A percentile compares a stretch with the other conserved stretches of the same genome.
Conservation (phyloP, 1,284 basidiomycete species). For the Ustilago crameri region DNA sequence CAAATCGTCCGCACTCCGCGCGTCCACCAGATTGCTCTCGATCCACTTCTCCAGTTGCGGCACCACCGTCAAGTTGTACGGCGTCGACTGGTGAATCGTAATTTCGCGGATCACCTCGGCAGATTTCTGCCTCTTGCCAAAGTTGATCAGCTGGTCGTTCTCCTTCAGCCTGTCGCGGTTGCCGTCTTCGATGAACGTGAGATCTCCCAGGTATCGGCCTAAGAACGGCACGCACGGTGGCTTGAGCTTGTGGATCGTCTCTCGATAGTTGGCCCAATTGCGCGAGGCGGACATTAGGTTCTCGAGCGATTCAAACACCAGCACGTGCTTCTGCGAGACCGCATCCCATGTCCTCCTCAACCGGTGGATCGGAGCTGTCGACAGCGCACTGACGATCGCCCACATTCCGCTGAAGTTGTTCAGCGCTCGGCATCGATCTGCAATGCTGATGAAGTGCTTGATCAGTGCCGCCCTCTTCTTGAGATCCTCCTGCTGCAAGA, state of each 20-base stretch:
- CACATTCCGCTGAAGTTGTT: conserved; percentile 97
- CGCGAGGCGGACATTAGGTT: conserved; percentile 86
- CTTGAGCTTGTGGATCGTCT: conserved; percentile 82
- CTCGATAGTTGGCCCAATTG: conserved; percentile 92
- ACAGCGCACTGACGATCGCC: conserved; percentile 92
- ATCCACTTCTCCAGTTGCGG: conserved; percentile 79
- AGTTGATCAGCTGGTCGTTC: conserved; percentile 82
- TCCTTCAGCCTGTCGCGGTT: conserved; percentile 82
- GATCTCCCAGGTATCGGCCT: conserved; percentile 92
- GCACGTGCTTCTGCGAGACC: conserved; percentile 74
- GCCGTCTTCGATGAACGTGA: conserved; percentile 99
- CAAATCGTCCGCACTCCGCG: conserved; percentile 62
- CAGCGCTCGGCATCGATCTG: conserved; percentile 87
- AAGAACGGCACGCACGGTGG: conserved; percentile 98
- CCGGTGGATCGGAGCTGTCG: conserved; percentile 90
- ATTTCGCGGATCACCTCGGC: conserved; percentile 96
- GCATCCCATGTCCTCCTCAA: conserved; percentile 95
- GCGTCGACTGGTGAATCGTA: conserved; percentile 90
- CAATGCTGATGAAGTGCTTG: conserved; percentile 91
- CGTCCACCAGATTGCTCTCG: conserved; percentile 75
- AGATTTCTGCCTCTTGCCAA: conserved; percentile 90
- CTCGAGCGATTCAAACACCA: conserved; percentile 76
- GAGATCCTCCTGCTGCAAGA: conserved; percentile 85
- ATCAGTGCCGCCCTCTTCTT: conserved; percentile 82
- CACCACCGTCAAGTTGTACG: conserved; percentile 80